A percentile compares a stretch with the other conserved stretches of the same genome.
Conservation (phyloP, 2,329 filamentous ascomycete genomes). For the Exophiala dermatitidis region DNA sequence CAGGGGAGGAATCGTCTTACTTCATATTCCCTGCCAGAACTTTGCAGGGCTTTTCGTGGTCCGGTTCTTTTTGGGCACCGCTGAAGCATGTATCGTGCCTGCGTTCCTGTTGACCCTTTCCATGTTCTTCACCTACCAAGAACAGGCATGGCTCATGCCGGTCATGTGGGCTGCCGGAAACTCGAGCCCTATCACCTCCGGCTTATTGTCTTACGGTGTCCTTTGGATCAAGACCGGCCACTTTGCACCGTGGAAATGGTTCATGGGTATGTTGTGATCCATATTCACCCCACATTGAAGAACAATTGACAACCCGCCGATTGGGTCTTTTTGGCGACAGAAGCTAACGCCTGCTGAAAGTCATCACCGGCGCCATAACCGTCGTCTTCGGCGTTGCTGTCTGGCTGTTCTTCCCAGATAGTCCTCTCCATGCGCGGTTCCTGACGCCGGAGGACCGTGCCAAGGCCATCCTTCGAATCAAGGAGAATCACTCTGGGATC, state of each 20-base stretch:
- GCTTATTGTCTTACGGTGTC: slow-evolving; percentile 10
- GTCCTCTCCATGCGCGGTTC: slow-evolving; percentile 9
- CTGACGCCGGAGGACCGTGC: slow-evolving; percentile 18
- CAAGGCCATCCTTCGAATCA: slow-evolving; percentile 17
- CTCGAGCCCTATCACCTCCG: slow-evolving; percentile 11
- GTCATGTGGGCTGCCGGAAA: slow-evolving; percentile 55
- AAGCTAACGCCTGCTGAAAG: not conserved
- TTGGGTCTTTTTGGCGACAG: slow-evolving; percentile 25
- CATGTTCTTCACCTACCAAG: slow-evolving; percentile 17
- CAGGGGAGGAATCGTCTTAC: slow-evolving; percentile 10
- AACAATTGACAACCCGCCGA: slow-evolving; percentile 30
- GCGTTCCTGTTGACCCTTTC: slow-evolving; percentile 29
- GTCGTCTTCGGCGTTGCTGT: slow-evolving; percentile 8
- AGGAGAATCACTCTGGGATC: slow-evolving; percentile 38
- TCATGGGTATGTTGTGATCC: slow-evolving; percentile 37
- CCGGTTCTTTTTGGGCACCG: slow-evolving; percentile 8
- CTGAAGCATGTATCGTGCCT: slow-evolving; percentile 29
- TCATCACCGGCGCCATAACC: slow-evolving; percentile 14
- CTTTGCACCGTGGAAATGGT: slow-evolving; percentile 27
- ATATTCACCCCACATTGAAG: not conserved
- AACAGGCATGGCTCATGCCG: slow-evolving; percentile 11
- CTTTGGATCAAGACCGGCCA: slow-evolving; percentile 14
- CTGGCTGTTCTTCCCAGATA: slow-evolving; percentile 14
- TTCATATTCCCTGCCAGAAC: slow-evolving; percentile 11
- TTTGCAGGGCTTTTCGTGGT: slow-evolving; percentile 11